phyloP scores from a whole-genome alignment of 352 stramenopile species.

The Phytophthora fragariae region DNA sequence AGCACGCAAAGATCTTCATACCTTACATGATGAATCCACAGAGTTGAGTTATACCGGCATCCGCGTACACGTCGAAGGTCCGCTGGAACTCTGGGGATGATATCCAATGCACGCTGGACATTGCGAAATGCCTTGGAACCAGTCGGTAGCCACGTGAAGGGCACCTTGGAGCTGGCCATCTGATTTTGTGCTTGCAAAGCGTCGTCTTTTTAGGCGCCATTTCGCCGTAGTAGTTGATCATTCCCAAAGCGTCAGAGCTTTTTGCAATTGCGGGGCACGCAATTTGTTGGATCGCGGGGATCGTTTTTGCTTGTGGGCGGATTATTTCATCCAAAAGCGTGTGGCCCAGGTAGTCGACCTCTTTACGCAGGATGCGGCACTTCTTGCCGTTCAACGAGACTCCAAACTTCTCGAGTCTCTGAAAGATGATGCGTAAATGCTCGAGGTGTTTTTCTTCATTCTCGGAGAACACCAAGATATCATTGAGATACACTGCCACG shows the following conservation, averaged over 20 bases:
- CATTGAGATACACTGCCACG: slow-evolving; percentile 12
- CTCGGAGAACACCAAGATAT: slow-evolving; percentile 15
- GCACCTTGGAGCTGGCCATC: slow-evolving; percentile 4
- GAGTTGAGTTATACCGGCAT: slow-evolving; percentile 9
- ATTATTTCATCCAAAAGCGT: too few relatives aligned
- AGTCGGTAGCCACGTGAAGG: slow-evolving; percentile 6
- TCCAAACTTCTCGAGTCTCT: slow-evolving; percentile 10
- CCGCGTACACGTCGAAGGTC: slow-evolving; percentile 2
- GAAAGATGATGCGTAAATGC: slow-evolving; percentile 5
- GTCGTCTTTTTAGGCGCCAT: slow-evolving; percentile 10
- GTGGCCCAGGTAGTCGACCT: too few relatives aligned
- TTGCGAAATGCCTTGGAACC: background rate
- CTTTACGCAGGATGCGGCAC: slow-evolving; percentile 8
- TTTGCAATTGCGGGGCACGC: slow-evolving; percentile 3
- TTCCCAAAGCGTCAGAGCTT: slow-evolving; percentile 16
- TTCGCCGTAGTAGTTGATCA: slow-evolving; percentile 27
- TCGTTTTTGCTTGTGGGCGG: background rate
- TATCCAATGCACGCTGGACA: background rate
- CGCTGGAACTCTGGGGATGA: slow-evolving; percentile 7
- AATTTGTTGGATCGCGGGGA: slow-evolving; percentile 2
- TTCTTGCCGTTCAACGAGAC: slow-evolving; percentile 15
- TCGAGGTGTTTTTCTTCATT: slow-evolving; percentile 7
- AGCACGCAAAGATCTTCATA: slow-evolving; percentile 1
- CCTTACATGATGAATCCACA: slow-evolving; percentile 5
- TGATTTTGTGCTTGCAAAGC: background rate